Evolutionary conservation across 352 stramenopile genomes (phyloP).

Genomic region (Phytophthora litchii): DNA sequence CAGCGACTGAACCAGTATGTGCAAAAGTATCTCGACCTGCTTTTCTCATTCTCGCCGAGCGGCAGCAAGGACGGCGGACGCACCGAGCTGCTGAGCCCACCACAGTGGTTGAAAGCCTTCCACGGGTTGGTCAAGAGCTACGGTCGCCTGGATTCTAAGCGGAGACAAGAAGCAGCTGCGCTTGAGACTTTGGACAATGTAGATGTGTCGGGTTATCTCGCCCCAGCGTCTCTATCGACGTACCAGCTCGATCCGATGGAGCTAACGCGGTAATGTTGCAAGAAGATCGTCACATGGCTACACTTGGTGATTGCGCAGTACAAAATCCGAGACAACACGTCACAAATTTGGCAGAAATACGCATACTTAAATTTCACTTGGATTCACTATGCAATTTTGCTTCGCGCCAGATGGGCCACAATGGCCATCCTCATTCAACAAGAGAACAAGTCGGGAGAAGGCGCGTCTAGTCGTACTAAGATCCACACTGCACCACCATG

Average conservation of each 20-base stretch:
- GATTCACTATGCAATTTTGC: constrained; percentile 8
- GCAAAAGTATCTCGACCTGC: constrained; percentile 61
- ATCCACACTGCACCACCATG: constrained; percentile 42
- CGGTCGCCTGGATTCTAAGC: constrained; percentile 58
- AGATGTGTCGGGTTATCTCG: constrained; percentile 7
- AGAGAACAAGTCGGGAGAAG: constrained; percentile 29
- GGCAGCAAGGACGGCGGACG: constrained; percentile 45
- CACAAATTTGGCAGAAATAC: background rate
- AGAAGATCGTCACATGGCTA: constrained; percentile 20
- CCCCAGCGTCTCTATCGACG: constrained; percentile 14
- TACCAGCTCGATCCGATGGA: constrained; percentile 28
- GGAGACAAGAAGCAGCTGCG: constrained; percentile 39
- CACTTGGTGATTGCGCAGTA: background rate
- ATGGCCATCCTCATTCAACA: constrained; percentile 18
- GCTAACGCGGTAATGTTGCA: constrained; percentile 14
- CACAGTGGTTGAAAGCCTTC: constrained; percentile 73
- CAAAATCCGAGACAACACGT: background rate
- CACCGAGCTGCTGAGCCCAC: constrained; percentile 57
- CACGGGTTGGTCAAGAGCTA: constrained; percentile 62
- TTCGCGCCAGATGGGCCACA: constrained; percentile 3
- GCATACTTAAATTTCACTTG: background rate
- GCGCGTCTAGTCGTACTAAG: constrained; percentile 16
- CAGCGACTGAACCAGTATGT: constrained; percentile 62
- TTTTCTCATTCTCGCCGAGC: constrained; percentile 42
- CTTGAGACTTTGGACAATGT: constrained; percentile 12